Evolutionary conservation across 2,329 filamentous ascomycete genomes (phyloP).

Genomic region (Sclerotinia borealis): DNA sequence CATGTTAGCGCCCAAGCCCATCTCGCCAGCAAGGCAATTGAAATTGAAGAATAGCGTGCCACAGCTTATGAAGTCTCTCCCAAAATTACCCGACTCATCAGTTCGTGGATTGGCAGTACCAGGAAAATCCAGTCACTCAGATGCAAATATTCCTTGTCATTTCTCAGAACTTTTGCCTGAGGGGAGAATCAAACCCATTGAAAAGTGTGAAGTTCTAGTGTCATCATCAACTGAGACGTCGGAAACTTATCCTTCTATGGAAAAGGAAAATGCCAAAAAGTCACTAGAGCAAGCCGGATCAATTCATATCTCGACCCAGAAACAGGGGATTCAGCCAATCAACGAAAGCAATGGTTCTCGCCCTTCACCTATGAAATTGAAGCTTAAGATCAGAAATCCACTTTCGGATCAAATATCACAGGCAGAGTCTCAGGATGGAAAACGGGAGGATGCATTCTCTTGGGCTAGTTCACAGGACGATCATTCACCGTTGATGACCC

Average conservation of each 20-base stretch:
- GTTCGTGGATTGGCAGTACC: conserved; percentile 9
- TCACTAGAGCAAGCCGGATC: not conserved
- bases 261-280: not conserved
- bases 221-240: not conserved
- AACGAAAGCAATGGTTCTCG: not conserved
- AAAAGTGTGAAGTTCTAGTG: not conserved
- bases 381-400: conserved; percentile 14
- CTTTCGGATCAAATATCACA: conserved; percentile 17
- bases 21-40: conserved; percentile 31
- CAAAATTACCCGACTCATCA: conserved; percentile 24
- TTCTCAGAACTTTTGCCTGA: conserved; percentile 13
- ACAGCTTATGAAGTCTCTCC: conserved; percentile 33
- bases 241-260: not conserved
- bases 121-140: not conserved
- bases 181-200: not conserved
- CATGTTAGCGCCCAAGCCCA: conserved; percentile 33
- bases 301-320: not conserved
- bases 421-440: conserved; percentile 19
- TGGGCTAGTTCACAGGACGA: conserved; percentile 18
- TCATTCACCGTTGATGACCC: conserved; percentile 8
- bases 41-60: conserved; percentile 33
- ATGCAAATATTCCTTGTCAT: conserved; percentile 12
- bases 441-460: conserved; percentile 23
- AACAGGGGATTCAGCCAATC: not conserved
- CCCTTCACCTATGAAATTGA: conserved; percentile 22